These are phyloP conservation scores for Phaeosphaeria sp. DNA, from an alignment of 2,329 filamentous ascomycete species.

Conservation along the genomic window DNA sequence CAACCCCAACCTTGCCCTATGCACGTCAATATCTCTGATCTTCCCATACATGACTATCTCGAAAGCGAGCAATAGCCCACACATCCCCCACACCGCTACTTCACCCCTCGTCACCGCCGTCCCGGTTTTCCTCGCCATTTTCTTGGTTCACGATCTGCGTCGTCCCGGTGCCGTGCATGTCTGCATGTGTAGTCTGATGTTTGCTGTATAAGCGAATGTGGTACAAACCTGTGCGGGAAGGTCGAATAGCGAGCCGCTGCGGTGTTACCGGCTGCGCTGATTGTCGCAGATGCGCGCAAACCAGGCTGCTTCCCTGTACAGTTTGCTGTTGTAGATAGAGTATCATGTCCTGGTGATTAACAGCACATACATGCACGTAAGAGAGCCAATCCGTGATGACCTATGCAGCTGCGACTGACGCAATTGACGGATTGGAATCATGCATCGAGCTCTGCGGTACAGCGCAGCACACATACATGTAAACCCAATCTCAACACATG, in stretches of 20 bases:
- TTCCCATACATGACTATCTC: too few species aligned
- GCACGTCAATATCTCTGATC: background rate
- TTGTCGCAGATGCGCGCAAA: background rate
- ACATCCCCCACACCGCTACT: slow-evolving; percentile 4
- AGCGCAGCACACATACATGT: background rate
- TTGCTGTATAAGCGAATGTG: slow-evolving; percentile 3
- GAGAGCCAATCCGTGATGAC: too few species aligned
- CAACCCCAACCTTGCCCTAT: background rate
- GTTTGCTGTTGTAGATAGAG: background rate
- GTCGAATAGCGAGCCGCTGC: background rate
- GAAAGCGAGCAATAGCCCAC: background rate
- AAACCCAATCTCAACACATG: background rate
- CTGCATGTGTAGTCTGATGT: background rate
- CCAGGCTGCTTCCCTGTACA: background rate
- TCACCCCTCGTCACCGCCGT: background rate
- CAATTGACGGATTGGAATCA: background rate
- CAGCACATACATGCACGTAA: background rate
- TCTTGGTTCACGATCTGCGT: background rate
- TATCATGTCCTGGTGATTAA: too few species aligned
- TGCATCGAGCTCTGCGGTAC: background rate
- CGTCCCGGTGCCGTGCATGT: background rate
- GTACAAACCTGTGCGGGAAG: slow-evolving; percentile 1
- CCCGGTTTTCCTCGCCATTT: slow-evolving; percentile 2
- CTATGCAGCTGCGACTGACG: background rate
- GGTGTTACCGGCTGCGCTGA: background rate